Evolutionary conservation across 164 flowering plant genomes (phyloP), one percentile per base, ranked within the genome.

Genomic region (Vitis rotundifolia): DNA sequence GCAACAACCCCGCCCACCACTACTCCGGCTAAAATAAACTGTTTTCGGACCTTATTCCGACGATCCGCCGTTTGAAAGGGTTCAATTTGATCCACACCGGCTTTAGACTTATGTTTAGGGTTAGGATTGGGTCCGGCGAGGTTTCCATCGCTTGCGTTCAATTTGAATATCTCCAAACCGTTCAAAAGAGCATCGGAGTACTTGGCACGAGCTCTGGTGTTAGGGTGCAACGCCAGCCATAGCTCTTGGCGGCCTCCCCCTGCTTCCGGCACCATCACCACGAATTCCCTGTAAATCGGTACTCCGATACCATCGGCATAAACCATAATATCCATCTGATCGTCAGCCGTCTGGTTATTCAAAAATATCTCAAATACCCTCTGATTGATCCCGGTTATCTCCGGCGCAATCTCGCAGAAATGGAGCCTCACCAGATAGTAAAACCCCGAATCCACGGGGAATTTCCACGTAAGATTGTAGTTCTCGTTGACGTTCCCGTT

Each of bases 361-460:
- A 78, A 73, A n/a, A 28, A 76, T 29, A 81, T 66, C 3, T 50
- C 9, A 59, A 81, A 78, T 11, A 56, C 71, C 61, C 81, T 71
- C 48, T 78, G 71, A 54, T 64, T 53, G 0, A 18, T 9, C 58
- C 68, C 71, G n/a, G 0, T n/a, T 1, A 66, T 57, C 2, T 6
- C 50, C 3, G 64, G 16, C 11, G 63, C 13, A 5, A 55, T 59
- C 64, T 82, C 82, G 53, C 85, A 76, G 75, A 80, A 82, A 68
- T 81, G 84, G 55, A 81, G 63, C 64, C 85, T 79, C 5, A 81
- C 22, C 1, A 76, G 29, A 71, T 81, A 81, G n/a, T 60, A 56
- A 64, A 76, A 81, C 9, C 74, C 74, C 0, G 75, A 9, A 52
- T 82, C 82, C 9, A 77, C 75, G 0, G 68, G 67, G 29, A 79